Base-by-base conservation (phyloP, 352 stramenopile genomes). In the Globisporangium nagaii region DNA sequence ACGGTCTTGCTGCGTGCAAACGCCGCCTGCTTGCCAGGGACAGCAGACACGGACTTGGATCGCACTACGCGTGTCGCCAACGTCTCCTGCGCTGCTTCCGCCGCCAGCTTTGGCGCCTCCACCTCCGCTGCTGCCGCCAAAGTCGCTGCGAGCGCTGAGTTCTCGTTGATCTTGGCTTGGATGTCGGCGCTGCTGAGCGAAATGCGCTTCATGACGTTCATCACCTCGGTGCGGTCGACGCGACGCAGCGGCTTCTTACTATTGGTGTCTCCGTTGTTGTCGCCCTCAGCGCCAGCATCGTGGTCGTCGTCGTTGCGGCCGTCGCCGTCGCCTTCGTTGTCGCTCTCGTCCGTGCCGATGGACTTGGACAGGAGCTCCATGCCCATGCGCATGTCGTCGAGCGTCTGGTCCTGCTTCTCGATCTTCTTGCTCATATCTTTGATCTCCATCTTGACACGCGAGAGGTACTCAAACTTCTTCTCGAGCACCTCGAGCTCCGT, bases 391-490 rank as follows among this genome's bases (percentile, higher is more conserved):
- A 90, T 73, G 34, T 84, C 79, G 39, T 84, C 75, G 15, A 88
- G 59, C 9, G 60, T 75, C 40, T 90, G 62, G 13, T 88, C 77
- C 34, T 87, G 75, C 50, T 70, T 76, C 15, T 90, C 77, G 10
- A 78, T 68, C 57, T 65, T 66, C 19, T 71, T 71, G 39, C 42
- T 61, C 7, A 88, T 25, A 11, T 90, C 77, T 47, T 88, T 90
- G 51, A 88, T 78, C 58, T 88, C 76, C 75, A 77, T 85, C 45
- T 87, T 87, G 50, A 87, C 63, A 30, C 75, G 73, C 22, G 74
- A 86, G 36, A 89, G 49, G 42, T 85, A 87, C 20, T 85, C 79
- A 30, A 87, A 85, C 20, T 80, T 74, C 32, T 89, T 89, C 36
- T 89, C 79, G 11, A 89, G 61, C 53, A 84, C 65, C 42, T 86